These are phyloP conservation scores for Colletotrichum costaricense DNA, from an alignment of 2,329 filamentous ascomycete species.

Conservation along the genomic window DNA sequence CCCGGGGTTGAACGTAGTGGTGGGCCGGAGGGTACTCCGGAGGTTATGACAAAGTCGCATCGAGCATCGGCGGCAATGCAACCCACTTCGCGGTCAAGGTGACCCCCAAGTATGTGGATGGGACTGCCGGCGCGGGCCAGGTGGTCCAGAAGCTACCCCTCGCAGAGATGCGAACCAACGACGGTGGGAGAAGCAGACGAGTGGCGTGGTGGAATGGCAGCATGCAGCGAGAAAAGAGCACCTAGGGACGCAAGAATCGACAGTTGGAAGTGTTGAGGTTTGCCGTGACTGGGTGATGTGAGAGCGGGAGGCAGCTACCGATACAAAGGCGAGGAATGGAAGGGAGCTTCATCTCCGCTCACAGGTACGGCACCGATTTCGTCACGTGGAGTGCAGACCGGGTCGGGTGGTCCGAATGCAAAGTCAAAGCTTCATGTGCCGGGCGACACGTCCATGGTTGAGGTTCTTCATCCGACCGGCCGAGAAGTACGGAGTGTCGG, in stretches of 20 bases:
- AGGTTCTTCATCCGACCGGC: neutral
- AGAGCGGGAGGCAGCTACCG: neutral
- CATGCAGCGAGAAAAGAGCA: conserved; percentile 30
- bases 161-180: conserved; percentile 21
- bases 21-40: neutral
- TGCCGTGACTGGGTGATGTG: neutral
- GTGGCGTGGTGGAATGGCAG: conserved; percentile 8
- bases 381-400: conserved; percentile 22
- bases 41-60: neutral
- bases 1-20: neutral
- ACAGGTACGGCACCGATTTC: neutral
- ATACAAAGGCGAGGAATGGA: neutral
- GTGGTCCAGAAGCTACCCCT: conserved; percentile 2
- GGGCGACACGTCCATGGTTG: neutral
- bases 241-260: neutral
- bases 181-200: neutral
- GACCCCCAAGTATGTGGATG: neutral
- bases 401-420: conserved; percentile 17
- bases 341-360: neutral
- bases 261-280: conserved; percentile 4
- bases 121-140: conserved; percentile 5
- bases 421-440: conserved; percentile 16
- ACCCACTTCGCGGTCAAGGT: neutral
- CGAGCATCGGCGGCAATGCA: neutral
- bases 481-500: neutral